Evolutionary conservation across 139 green algal species (phyloP).

Genomic region (Astrephomene gubernaculifera): DNA sequence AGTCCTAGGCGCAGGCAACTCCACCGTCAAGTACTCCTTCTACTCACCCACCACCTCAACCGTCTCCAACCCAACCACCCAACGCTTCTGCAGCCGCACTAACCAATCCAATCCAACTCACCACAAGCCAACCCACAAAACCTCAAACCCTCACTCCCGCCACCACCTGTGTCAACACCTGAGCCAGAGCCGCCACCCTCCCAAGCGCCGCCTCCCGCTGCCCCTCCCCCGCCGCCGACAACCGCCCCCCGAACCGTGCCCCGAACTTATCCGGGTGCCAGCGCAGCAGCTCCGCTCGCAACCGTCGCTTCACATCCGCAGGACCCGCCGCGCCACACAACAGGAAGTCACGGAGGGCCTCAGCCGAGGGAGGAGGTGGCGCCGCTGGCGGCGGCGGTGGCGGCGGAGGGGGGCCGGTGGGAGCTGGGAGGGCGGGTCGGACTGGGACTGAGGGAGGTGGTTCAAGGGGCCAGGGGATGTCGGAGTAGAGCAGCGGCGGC

Average conservation of each 20-base stretch:
- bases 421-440: not conserved
- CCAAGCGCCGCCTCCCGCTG: not conserved
- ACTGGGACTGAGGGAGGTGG: not conserved
- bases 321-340: conserved; percentile 38
- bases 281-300: conserved; percentile 53
- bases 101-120: no score
- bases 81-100: no score
- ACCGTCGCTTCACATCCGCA: conserved; percentile 41
- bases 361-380: not conserved
- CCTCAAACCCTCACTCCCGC: no score
- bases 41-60: no score
- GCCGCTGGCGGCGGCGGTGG: not conserved
- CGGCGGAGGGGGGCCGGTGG: not conserved
- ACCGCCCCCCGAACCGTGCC: conserved; percentile 45
- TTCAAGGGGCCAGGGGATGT: conserved; percentile 37
- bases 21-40: no score
- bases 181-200: conserved; percentile 8
- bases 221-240: conserved; percentile 3
- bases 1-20: no score
- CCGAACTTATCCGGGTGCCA: conserved; percentile 77
- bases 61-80: no score
- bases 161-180: conserved; percentile 34
- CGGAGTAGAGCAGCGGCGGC: conserved; percentile 9
- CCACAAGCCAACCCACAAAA: no score
- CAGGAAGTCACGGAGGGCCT: conserved; percentile 55